Conservation (phyloP, 176 grass and related monocot genomes). For the Guadua angustifolia region DNA sequence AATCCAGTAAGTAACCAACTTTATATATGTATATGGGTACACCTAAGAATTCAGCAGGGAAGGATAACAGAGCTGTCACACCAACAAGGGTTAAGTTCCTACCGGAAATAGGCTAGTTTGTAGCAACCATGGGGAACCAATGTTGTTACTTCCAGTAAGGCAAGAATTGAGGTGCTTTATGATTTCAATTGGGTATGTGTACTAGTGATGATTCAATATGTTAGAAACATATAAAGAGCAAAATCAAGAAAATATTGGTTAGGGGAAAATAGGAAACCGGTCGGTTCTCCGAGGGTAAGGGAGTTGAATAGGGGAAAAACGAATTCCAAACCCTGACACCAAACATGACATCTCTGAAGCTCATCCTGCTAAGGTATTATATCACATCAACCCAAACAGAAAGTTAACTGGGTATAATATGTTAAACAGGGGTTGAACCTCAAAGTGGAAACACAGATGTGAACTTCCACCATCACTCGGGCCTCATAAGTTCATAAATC, state of each 20-base stretch:
- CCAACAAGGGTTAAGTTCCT: constrained; percentile 13
- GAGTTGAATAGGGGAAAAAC: neutral
- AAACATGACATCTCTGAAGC: neutral
- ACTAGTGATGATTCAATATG: neutral
- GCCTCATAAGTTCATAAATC: neutral
- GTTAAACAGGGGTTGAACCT: constrained; percentile 17
- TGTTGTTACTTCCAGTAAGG: neutral
- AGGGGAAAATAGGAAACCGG: neutral
- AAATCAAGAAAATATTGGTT: neutral
- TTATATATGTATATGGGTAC: constrained; percentile 13
- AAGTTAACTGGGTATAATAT: neutral
- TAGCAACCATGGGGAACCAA: neutral
- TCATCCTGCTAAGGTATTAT: neutral
- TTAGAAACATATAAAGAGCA: neutral
- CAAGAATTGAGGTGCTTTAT: neutral
- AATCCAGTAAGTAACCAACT: constrained; percentile 10
- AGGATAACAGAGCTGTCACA: neutral
- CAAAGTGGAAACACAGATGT: constrained; percentile 2
- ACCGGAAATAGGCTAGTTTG: neutral
- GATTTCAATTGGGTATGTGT: neutral
- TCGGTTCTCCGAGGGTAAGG: neutral
- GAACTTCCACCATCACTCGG: constrained; percentile 12
- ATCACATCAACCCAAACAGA: constrained; percentile 22
- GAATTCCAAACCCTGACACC: constrained; percentile 3
- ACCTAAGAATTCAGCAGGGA: neutral